phyloP scores from a whole-genome alignment of 2,329 filamentous ascomycete genomes.

The Dryadomyces sulphureus region DNA sequence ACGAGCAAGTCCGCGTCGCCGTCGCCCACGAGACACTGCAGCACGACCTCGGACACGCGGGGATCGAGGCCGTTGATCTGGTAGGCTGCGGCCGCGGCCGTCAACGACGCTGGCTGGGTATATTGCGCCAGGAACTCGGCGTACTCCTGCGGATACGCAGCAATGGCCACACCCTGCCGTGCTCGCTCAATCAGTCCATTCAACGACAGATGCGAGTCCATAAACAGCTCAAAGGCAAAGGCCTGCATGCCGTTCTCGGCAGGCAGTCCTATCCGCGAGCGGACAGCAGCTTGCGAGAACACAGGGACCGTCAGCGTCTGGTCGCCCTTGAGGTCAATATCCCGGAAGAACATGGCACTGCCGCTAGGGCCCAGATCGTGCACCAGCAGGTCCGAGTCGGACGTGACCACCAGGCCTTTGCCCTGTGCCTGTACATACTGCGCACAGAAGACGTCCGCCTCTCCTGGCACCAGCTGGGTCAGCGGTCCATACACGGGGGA shows the following conservation, averaged over 20 bases:
- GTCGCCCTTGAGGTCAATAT: conserved; percentile 29
- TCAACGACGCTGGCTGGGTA: not conserved
- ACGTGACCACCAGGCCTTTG: conserved; percentile 49
- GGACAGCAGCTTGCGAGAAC: conserved; percentile 13
- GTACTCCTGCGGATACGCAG: conserved; percentile 12
- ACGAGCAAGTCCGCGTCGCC: conserved; percentile 11
- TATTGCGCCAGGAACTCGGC: conserved; percentile 15
- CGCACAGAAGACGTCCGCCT: conserved; percentile 75
- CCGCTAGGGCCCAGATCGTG: conserved; percentile 51
- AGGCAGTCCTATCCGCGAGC: conserved; percentile 13
- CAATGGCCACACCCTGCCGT: conserved; percentile 9
- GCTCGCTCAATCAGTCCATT: conserved; percentile 13
- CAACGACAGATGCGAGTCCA: conserved; percentile 13
- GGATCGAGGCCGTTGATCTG: conserved; percentile 15
- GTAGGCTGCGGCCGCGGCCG: not conserved
- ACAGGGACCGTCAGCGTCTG: conserved; percentile 8
- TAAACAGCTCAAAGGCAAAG: conserved; percentile 19
- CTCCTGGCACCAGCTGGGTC: conserved; percentile 55
- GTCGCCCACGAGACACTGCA: conserved; percentile 10
- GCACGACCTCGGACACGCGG: conserved; percentile 13
- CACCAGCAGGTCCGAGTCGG: conserved; percentile 76
- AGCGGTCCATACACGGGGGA: conserved; percentile 26
- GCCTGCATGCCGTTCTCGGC: conserved; percentile 12
- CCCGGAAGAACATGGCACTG: conserved; percentile 52
- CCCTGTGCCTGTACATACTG: conserved; percentile 35